Evolutionary conservation across 176 grass and related monocot species (phyloP).

Genomic region (Calamus simplicifolius): DNA sequence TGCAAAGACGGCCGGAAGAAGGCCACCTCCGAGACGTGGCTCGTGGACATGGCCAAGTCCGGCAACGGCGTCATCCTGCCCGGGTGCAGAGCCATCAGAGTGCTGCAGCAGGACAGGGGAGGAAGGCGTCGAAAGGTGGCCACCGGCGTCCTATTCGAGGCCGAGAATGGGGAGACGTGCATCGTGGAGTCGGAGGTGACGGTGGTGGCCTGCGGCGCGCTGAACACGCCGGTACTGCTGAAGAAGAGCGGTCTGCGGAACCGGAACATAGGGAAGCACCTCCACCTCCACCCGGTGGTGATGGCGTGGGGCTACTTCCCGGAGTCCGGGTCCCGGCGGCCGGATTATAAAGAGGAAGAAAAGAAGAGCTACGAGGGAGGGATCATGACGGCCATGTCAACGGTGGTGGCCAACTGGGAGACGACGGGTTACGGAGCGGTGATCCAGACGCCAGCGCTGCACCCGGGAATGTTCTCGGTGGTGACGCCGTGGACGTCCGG

Average conservation of each 20-base stretch:
- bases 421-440: conserved; percentile 6
- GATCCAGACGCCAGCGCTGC: conserved; percentile 22
- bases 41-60: conserved; percentile 11
- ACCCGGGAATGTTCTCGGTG: conserved; percentile 19
- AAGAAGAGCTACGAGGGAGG: conserved; percentile 16
- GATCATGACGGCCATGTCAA: conserved; percentile 14
- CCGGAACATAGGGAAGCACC: conserved; percentile 21
- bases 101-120: conserved; percentile 5
- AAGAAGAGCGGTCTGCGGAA: conserved; percentile 19
- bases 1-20: conserved; percentile 20
- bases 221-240: conserved; percentile 18
- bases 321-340: neutral
- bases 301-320: conserved; percentile 23
- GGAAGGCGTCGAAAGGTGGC: neutral
- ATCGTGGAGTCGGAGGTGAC: conserved; percentile 10
- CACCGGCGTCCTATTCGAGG: neutral
- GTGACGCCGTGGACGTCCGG: conserved; percentile 14
- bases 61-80: conserved; percentile 18
- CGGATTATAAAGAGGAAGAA: neutral
- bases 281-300: conserved; percentile 21
- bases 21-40: conserved; percentile 13
- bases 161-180: neutral
- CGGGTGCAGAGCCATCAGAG: conserved; percentile 2
- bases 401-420: too few relatives aligned
- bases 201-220: conserved; percentile 22